Base-by-base conservation (phyloP, 495 filamentous ascomycete species). In the Penicillium canescens region DNA sequence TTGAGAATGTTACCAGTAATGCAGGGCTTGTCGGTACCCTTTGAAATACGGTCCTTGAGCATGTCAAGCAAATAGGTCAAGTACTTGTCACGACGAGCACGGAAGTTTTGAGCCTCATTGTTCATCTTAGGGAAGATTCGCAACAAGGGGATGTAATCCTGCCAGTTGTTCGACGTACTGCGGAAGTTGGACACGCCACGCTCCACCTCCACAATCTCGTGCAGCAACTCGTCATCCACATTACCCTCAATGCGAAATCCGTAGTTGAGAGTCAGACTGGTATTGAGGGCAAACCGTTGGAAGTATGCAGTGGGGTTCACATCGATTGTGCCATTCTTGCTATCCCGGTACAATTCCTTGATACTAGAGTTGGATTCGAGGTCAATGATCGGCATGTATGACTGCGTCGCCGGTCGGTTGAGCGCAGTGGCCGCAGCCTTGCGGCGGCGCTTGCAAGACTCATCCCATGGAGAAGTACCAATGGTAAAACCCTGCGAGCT, bases 391-490 rank as follows among this genome's bases (percentile, higher is more conserved):
- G 86, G 87, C 83, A 87, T 87, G 61, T 86, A 90, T 0, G 79
- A 81, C 47, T 85, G 82, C 2, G 85, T 80, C 0, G 86, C 83
- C 1, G 85, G 82, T 14, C 81, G 72, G 68, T 90, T 90, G 9
- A 90, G 68, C 0, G 86, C 86, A 0, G 85, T 87, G 3, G 86
- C 86, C 0, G 87, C 86, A 0, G 85, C 84, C 71, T 89, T 89
- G 42, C 86, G 75, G 7, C 86, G 79, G 7, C 78, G 76, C 67
- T 90, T 90, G 72, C 85, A 88, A 38, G 81, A 85, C 47, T 88
- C 86, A 61, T 88, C 85, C 86, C 86, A 90, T 0, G 87, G 87
- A 0, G 82, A 86, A 0, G 87, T 89, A 6, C 87, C 87, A 54
- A 90, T 87, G 0, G 86, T 89, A 62, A 86, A 89, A 7, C 85